A percentile compares a stretch with the other conserved stretches of the same genome.
Evolutionary conservation across 2,329 filamentous ascomycete species (phyloP).

Genomic region (Cladosporium sp.): DNA sequence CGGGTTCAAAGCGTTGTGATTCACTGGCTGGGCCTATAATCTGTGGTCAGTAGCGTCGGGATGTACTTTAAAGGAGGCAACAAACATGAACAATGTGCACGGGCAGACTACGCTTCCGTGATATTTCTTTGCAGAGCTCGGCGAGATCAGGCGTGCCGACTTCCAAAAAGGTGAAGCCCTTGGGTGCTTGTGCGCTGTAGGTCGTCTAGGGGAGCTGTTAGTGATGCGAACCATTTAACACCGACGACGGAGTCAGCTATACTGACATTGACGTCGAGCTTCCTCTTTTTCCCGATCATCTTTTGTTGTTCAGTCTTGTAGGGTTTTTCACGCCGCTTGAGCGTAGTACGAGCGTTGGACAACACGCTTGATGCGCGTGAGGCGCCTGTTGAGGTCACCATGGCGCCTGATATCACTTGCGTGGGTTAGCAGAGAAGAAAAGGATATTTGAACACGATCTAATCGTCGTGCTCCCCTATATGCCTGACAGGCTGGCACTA

Average conservation of each 20-base stretch:
- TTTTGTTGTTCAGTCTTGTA: conserved; percentile 56
- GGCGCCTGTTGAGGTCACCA: conserved; percentile 1
- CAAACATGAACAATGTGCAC: conserved; percentile 57
- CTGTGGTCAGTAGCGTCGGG: too few species aligned
- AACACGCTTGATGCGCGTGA: conserved; percentile 11
- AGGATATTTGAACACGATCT: neutral
- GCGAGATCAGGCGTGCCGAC: conserved; percentile 56
- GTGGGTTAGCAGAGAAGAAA: conserved; percentile 5
- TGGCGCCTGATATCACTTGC: neutral
- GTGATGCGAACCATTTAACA: conserved; percentile 17
- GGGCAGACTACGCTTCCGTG: conserved; percentile 47
- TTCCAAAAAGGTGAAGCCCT: conserved; percentile 56
- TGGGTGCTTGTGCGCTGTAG: conserved; percentile 49
- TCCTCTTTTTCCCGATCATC: conserved; percentile 55
- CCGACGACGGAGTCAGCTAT: conserved; percentile 2
- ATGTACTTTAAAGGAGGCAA: conserved; percentile 12
- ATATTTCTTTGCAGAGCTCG: conserved; percentile 54
- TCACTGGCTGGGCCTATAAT: conserved; percentile 19
- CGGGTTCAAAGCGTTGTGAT: conserved; percentile 18
- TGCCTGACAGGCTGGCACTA: neutral
- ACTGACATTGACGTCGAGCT: conserved; percentile 47
- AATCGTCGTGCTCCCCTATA: neutral
- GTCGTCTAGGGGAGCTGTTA: conserved; percentile 41
- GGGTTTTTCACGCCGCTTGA: conserved; percentile 35
- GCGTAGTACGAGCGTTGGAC: conserved; percentile 18